Evolutionary conservation across 2,329 filamentous ascomycete species (phyloP).

Genomic region (Talaromyces sp.): DNA sequence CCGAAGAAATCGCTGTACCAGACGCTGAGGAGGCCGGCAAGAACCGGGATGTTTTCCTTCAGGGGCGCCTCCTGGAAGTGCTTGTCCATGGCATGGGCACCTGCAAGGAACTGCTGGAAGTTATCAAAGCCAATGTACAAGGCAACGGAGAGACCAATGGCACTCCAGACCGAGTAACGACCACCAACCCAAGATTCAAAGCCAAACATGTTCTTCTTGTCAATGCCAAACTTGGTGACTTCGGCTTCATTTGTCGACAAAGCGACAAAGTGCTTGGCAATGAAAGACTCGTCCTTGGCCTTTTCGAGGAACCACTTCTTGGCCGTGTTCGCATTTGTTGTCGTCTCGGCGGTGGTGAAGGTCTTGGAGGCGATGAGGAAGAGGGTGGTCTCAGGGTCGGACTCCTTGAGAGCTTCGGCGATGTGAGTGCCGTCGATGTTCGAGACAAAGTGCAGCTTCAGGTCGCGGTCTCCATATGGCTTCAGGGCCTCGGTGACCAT

Average conservation of each 20-base stretch:
- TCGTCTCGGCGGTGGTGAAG: constrained; percentile 97
- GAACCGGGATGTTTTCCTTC: constrained; percentile 87
- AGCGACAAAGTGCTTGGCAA: constrained; percentile 98
- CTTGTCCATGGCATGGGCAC: constrained; percentile 96
- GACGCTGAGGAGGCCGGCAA: constrained; percentile 89
- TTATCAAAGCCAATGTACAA: constrained; percentile 96
- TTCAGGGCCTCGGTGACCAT: constrained; percentile 99
- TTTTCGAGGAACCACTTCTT: constrained; percentile 93
- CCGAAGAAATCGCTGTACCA: constrained; percentile 99
- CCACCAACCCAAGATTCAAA: constrained; percentile 99
- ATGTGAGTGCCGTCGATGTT: constrained; percentile 99
- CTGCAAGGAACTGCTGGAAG: constrained; percentile 92
- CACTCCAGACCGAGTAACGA: constrained; percentile 97
- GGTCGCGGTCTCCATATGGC: constrained; percentile 78
- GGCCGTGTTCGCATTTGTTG: constrained; percentile 93
- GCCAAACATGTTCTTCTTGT: constrained; percentile 99
- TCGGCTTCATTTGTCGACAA: constrained; percentile 93
- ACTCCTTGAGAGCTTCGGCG: constrained; percentile 80
- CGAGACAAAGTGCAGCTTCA: constrained; percentile 95
- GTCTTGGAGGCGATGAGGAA: constrained; percentile 99
- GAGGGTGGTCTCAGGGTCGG: constrained; percentile 95
- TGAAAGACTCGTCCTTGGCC: constrained; percentile 66
- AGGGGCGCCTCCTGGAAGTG: constrained; percentile 91
- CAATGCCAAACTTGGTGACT: constrained; percentile 98
- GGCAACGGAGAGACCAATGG: constrained; percentile 89